Base-by-base conservation (phyloP, 225 moss, liverwort and hornwort species). In the Thuidium tamariscinum region DNA sequence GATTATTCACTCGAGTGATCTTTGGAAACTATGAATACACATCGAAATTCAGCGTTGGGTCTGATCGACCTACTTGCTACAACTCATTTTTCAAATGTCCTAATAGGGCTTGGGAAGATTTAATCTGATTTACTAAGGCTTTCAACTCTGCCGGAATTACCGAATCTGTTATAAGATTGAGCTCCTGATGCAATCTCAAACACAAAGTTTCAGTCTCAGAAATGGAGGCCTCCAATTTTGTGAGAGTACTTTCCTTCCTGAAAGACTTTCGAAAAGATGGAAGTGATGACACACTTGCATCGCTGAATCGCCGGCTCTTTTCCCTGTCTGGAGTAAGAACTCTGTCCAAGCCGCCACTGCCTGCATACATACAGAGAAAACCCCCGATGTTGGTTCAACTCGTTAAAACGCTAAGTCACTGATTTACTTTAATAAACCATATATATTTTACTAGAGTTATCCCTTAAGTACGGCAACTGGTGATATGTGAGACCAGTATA, bases 311-410 rank as follows among this genome's bases (percentile, higher is more conserved):
- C 63, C 91, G 90, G 75, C 90, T 91, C 86, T 48, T 79, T 76
- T 90, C 93, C 79, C 92, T 95, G 72, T 94, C 94, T 74, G 96
- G 98, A 76, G 98, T 95, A 32, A 97, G 91, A 25, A 94, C 86
- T 77, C 92, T 93, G 86, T 97, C 94, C 79, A 97, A 91, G 84
- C 99, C 94, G 30, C 97, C 99, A 86, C 94, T 93, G 64, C 99
- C 99, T 99, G 93, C 84, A 88, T 12, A 60, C 59, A 85, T 81
- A 82, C 57, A 66, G 17, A n/a, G 39, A 84, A n/a, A n/a, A 42
- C 25, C 54, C 36, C 34, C 42, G 32, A 56, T 25, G n/a, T 55
- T 46, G 44, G 16, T 63, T 9, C 23, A 79, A 63, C 26, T 60
- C 56, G 27, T 49, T 51, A 30, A 29, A 36, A 48, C 13, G 54